phyloP scores from a whole-genome alignment of 768 basidiomycete species.

The Suillus spraguei region DNA sequence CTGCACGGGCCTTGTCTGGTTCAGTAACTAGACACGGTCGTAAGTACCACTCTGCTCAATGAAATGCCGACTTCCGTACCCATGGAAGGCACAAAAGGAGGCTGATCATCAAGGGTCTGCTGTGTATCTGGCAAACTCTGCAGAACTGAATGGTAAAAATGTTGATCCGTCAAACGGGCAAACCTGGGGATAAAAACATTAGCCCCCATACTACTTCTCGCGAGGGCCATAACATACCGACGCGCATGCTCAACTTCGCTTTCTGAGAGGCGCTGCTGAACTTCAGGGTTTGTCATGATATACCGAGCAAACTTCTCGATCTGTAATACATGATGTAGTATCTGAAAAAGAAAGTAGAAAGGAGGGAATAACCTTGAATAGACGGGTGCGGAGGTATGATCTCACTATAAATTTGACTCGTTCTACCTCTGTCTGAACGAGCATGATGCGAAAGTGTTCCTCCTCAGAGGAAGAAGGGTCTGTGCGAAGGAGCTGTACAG shows the following conservation, averaged over 20 bases:
- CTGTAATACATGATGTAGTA: slow-evolving; percentile 42
- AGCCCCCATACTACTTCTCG: slow-evolving; percentile 6
- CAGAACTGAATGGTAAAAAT: slow-evolving; percentile 79
- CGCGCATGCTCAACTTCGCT: slow-evolving; percentile 83
- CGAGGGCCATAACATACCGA: slow-evolving; percentile 46
- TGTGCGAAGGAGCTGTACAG: slow-evolving; percentile 72
- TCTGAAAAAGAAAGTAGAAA: slow-evolving; percentile 11
- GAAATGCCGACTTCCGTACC: slow-evolving; percentile 41
- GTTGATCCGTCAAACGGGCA: slow-evolving; percentile 72
- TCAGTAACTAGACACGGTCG: slow-evolving; percentile 58
- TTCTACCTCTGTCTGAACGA: slow-evolving; percentile 94
- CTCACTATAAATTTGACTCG: slow-evolving; percentile 91
- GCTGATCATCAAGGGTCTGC: slow-evolving; percentile 73
- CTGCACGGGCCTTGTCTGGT: slow-evolving; percentile 75
- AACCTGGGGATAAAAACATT: slow-evolving; percentile 48
- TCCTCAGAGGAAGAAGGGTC: slow-evolving; percentile 89
- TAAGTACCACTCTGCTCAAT: slow-evolving; percentile 8
- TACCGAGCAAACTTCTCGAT: slow-evolving; percentile 87
- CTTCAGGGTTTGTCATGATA: slow-evolving; percentile 67
- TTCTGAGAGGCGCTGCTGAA: slow-evolving; percentile 80
- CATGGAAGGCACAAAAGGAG: slow-evolving; percentile 76
- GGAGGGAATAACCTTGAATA: slow-evolving; percentile 69
- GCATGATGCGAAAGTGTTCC: slow-evolving; percentile 90
- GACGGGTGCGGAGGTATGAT: slow-evolving; percentile 83
- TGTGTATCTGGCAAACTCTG: slow-evolving; percentile 81